Conservation (phyloP, 208 protist species). For the Wallacemonas sp. region DNA sequence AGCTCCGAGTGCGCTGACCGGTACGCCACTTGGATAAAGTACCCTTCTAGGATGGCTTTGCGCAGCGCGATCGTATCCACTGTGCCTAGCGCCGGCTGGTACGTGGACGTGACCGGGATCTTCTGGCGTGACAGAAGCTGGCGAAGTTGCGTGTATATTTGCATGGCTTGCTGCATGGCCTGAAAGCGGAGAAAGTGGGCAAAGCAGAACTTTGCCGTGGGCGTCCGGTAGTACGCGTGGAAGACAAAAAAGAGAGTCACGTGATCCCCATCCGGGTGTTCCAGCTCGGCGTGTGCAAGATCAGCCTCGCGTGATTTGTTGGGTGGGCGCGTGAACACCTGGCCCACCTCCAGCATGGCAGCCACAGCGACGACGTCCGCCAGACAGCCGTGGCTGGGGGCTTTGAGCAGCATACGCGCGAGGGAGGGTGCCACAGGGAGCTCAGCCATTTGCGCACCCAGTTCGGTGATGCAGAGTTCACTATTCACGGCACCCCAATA, state of each 20-base stretch:
- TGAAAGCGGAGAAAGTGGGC: slow-evolving; percentile 70
- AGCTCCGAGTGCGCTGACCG: slow-evolving; percentile 18
- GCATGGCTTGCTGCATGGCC: slow-evolving; percentile 64
- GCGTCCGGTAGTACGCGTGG: slow-evolving; percentile 57
- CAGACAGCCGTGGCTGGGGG: slow-evolving; percentile 64
- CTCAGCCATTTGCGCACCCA: slow-evolving; percentile 69
- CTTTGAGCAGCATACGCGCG: slow-evolving; percentile 91
- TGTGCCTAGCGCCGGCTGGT: slow-evolving; percentile 34
- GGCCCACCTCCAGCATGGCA: slow-evolving; percentile 87
- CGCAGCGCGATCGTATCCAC: slow-evolving; percentile 74
- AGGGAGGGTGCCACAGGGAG: slow-evolving; percentile 91
- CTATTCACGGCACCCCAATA: slow-evolving; percentile 98
- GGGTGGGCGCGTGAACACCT: slow-evolving; percentile 55
- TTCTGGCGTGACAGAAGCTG: slow-evolving; percentile 49
- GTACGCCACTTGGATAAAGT: slow-evolving; percentile 84
- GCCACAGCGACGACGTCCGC: slow-evolving; percentile 84
- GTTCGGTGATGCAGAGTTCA: slow-evolving; percentile 72
- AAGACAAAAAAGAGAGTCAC: slow-evolving; percentile 80
- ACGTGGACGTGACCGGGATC: slow-evolving; percentile 62
- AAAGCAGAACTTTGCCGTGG: slow-evolving; percentile 60
- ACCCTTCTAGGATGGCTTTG: slow-evolving; percentile 79
- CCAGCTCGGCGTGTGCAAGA: slow-evolving; percentile 38
- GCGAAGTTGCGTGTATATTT: slow-evolving; percentile 78
- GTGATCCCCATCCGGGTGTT: slow-evolving; percentile 76
- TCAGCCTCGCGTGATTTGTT: slow-evolving; percentile 39